Conservation (phyloP, 2,329 filamentous ascomycete genomes). For the Achaetomium macrosporum region DNA sequence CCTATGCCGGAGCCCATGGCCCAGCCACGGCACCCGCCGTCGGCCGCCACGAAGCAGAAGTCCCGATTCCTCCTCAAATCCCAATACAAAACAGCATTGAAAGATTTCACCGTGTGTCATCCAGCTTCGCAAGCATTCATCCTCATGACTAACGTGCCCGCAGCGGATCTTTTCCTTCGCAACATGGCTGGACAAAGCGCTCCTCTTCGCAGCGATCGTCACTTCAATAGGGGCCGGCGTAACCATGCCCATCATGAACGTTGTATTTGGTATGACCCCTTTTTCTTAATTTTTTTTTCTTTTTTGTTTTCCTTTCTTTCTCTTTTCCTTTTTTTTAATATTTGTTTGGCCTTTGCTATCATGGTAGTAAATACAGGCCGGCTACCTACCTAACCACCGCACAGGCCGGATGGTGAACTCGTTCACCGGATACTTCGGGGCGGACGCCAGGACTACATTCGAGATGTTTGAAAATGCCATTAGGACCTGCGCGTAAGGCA, state of each 20-base stretch:
- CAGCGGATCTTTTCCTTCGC: slow-evolving; percentile 48
- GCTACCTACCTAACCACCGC: slow-evolving; percentile 3
- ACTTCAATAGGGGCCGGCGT: slow-evolving; percentile 49
- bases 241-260: slow-evolving; percentile 55
- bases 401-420: slow-evolving; percentile 29
- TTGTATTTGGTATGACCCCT: slow-evolving; percentile 51
- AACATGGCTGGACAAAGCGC: slow-evolving; percentile 44
- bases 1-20: not conserved
- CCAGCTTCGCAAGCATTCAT: not conserved
- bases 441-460: slow-evolving; percentile 23
- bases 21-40: not conserved
- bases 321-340: no score
- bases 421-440: slow-evolving; percentile 29
- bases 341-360: not conserved
- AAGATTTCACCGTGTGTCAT: slow-evolving; percentile 22
- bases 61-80: slow-evolving; percentile 18
- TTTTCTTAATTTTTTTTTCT: no score
- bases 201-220: slow-evolving; percentile 41
- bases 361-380: not conserved
- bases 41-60: slow-evolving; percentile 9
- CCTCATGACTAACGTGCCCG: not conserved
- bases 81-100: slow-evolving; percentile 22
- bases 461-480: slow-evolving; percentile 27
- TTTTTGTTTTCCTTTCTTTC: no score
- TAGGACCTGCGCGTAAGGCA: slow-evolving; percentile 28